Conservation (phyloP, 331 rosid genomes). For the Cydonia oblonga region DNA sequence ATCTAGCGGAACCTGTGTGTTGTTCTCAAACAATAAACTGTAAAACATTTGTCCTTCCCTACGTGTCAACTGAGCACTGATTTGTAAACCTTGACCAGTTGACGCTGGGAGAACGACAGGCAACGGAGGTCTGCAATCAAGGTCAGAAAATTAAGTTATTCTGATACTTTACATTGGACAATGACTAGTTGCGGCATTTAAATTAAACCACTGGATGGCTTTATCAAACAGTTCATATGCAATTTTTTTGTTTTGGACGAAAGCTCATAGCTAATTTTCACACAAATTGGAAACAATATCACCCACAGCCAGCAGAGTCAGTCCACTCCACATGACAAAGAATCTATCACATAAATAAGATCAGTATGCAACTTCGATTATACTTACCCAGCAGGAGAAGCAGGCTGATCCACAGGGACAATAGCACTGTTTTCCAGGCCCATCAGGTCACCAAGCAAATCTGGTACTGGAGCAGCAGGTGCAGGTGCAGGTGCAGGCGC, state of each 20-base stretch:
- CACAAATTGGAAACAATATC: neutral
- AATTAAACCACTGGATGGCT: neutral
- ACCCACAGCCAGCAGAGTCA: neutral
- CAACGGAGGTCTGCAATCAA: slow-evolving; percentile 66
- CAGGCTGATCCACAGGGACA: slow-evolving; percentile 71
- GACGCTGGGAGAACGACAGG: slow-evolving; percentile 70
- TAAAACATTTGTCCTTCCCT: slow-evolving; percentile 81
- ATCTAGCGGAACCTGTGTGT: slow-evolving; percentile 68
- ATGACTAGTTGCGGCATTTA: neutral
- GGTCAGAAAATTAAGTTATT: slow-evolving; percentile 15
- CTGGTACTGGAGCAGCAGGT: slow-evolving; percentile 65
- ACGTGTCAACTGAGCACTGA: slow-evolving; percentile 79
- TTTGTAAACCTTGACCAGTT: slow-evolving; percentile 91
- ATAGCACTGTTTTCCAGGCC: slow-evolving; percentile 78
- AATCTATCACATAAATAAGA: neutral
- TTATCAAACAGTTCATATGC: neutral
- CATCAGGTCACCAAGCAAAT: slow-evolving; percentile 90
- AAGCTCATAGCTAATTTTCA: neutral
- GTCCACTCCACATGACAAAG: neutral
- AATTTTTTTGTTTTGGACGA: neutral
- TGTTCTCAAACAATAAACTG: slow-evolving; percentile 73
- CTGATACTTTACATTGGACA: neutral
- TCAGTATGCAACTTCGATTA: neutral
- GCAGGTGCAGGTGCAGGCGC: slow-evolving; percentile 59
- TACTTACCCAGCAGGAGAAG: slow-evolving; percentile 75